Conservation (phyloP, 768 basidiomycete genomes). For the Naganishia kalamii region DNA sequence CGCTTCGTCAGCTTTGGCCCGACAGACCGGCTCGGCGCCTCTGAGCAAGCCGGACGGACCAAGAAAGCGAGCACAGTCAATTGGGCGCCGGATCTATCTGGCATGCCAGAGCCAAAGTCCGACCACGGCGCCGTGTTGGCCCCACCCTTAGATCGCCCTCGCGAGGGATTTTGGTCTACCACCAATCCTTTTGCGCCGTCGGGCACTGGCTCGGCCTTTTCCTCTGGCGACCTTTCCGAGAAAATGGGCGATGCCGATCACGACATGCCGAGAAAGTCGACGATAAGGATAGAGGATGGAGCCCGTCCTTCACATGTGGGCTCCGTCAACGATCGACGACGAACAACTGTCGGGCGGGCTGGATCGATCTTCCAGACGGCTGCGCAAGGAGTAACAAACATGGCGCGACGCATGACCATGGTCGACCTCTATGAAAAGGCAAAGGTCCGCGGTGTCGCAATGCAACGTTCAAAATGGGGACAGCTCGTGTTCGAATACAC, state of each 20-base stretch:
- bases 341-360: neutral
- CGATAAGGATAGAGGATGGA: neutral
- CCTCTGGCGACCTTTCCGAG: neutral
- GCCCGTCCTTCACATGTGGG: neutral
- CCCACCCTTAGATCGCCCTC: neutral
- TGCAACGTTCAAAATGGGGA: neutral
- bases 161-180: neutral
- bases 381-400: neutral
- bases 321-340: neutral
- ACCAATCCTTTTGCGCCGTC: neutral
- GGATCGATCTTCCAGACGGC: conserved; percentile 1
- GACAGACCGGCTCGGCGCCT: too few relatives aligned
- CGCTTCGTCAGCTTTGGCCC: neutral
- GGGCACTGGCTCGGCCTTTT: neutral
- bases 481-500: neutral
- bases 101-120: neutral
- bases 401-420: neutral
- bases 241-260: neutral
- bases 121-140: too few relatives aligned
- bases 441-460: conserved; percentile 1
- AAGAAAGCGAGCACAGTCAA: too few relatives aligned
- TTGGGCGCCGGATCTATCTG: neutral
- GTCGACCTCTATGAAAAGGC: conserved; percentile 11
- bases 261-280: neutral
- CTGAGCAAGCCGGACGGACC: too few relatives aligned